These are phyloP conservation scores for Paecilomyces dactylethromorphus DNA, from an alignment of 2,329 filamentous ascomycete species.

Conservation along the genomic window DNA sequence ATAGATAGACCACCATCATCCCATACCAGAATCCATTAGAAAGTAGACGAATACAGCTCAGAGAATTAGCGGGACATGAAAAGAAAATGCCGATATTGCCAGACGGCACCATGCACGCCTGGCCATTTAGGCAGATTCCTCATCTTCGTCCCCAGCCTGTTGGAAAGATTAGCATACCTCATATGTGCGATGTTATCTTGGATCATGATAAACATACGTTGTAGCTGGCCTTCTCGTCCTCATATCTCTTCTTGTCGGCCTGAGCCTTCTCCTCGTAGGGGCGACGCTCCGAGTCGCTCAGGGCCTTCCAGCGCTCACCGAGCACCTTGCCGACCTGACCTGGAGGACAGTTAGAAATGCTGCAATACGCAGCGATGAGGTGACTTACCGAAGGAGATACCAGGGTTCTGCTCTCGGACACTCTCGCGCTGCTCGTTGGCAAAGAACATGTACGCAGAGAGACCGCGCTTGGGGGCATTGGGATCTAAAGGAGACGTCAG, in stretches of 20 bases:
- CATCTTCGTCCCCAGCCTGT: slow-evolving; percentile 54
- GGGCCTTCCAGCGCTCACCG: slow-evolving; percentile 96
- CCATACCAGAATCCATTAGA: slow-evolving; percentile 26
- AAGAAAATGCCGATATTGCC: slow-evolving; percentile 27
- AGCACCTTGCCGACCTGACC: slow-evolving; percentile 97
- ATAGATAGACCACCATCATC: slow-evolving; percentile 25
- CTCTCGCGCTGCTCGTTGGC: slow-evolving; percentile 99
- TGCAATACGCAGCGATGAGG: not conserved
- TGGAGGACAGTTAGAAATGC: slow-evolving; percentile 27
- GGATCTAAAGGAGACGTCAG: slow-evolving; percentile 57
- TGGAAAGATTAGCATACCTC: slow-evolving; percentile 3
- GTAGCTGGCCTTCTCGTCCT: slow-evolving; percentile 95
- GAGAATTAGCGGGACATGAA: slow-evolving; percentile 24
- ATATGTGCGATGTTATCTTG: slow-evolving; percentile 6
- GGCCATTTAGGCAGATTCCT: slow-evolving; percentile 34
- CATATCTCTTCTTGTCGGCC: slow-evolving; percentile 97
- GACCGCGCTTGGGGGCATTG: slow-evolving; percentile 97
- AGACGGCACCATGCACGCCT: slow-evolving; percentile 13
- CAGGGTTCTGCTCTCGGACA: slow-evolving; percentile 96
- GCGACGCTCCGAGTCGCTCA: slow-evolving; percentile 83
- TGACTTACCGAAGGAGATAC: slow-evolving; percentile 81
- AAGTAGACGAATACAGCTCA: slow-evolving; percentile 22
- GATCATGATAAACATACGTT: slow-evolving; percentile 54
- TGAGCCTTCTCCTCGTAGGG: slow-evolving; percentile 97
- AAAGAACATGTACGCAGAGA: slow-evolving; percentile 99